These are phyloP conservation scores for Trichoderma pleuroti DNA, from an alignment of 2,329 filamentous ascomycete genomes.

Conservation along the genomic window DNA sequence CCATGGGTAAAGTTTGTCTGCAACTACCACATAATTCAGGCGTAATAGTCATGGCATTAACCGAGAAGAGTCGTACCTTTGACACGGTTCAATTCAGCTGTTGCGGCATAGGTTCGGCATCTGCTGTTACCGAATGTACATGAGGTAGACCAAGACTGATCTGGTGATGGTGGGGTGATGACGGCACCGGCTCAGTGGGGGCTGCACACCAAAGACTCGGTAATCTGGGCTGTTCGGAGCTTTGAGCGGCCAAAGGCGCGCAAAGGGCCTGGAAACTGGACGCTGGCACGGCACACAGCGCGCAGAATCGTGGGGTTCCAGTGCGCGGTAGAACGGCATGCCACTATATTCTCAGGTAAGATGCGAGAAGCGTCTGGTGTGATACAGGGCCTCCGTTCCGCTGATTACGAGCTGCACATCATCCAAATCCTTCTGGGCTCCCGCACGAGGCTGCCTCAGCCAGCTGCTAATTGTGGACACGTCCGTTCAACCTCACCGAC, in stretches of 20 bases:
- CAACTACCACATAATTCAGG: neutral
- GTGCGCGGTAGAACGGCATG: neutral
- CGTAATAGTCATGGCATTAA: neutral
- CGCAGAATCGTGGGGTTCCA: neutral
- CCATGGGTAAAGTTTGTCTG: neutral
- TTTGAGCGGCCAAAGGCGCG: neutral
- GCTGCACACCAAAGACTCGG: neutral
- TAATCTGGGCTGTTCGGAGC: conserved; percentile 5
- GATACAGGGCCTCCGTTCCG: too few relatives aligned
- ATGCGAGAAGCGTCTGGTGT: neutral
- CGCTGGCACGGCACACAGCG: neutral
- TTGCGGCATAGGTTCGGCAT: neutral
- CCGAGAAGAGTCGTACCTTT: neutral
- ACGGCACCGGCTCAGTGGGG: neutral
- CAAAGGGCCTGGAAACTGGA: neutral
- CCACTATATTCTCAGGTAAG: neutral
- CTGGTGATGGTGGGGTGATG: conserved; percentile 14
- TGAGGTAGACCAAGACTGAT: neutral
- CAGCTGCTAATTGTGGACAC: conserved; percentile 7
- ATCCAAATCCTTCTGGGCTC: neutral
- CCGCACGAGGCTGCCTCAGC: conserved; percentile 5
- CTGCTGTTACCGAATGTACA: neutral
- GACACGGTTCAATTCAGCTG: neutral
- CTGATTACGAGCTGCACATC: neutral
- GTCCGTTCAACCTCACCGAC: conserved; percentile 31